Base-by-base conservation (phyloP, 1,284 basidiomycete genomes). In the Ceratobasidium sp. region DNA sequence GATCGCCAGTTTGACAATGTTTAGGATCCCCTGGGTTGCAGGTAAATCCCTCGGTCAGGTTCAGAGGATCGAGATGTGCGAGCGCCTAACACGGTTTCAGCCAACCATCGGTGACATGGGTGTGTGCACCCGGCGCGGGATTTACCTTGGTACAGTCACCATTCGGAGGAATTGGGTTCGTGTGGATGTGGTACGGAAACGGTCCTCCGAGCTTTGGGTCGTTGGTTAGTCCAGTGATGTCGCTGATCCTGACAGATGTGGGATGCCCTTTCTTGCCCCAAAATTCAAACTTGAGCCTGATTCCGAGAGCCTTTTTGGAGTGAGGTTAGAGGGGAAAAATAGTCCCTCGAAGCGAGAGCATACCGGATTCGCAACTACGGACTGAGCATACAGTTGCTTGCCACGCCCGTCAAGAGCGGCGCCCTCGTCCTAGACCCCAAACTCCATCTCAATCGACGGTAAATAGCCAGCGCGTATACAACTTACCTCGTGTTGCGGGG, bases 1-100 rank as follows among this genome's bases (percentile, higher is more conserved):
- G 67, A 52, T 79, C 78, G 16, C 78, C 78, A 39, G 72, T 72
- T 69, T 78, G 75, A 61, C 77, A 78, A 72, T 77, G 78, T 30
- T 73, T 43, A 21, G 76, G 73, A 36, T 76, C 73, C 18, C 67
- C 71, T 16, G 76, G 77, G 60, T 77, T 74, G 69, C 77, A 78
- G 28, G 75, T 64, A 21, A 77, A 50, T 3, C 65, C 73, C 26
- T 77, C 76, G 2, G 77, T 77, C 1, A 77, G 72, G 6, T 58
- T n/a, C 16, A 78, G 59, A 14, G 77, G 76, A 52, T 78, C 77
- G 21, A 78, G 74, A 57, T 77, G n/a, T n/a, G n/a, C n/a, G n/a
- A n/a, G n/a, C n/a, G n/a, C n/a, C n/a, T n/a, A n/a, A 39, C 36
- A 14, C 14, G 6, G 14, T 39, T 39, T 39, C 36, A 39, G 36